Percentiles rank a stretch among this genome's conserved stretches.
Conservation (phyloP, 805 yeast genomes). For the Candida germanica region DNA sequence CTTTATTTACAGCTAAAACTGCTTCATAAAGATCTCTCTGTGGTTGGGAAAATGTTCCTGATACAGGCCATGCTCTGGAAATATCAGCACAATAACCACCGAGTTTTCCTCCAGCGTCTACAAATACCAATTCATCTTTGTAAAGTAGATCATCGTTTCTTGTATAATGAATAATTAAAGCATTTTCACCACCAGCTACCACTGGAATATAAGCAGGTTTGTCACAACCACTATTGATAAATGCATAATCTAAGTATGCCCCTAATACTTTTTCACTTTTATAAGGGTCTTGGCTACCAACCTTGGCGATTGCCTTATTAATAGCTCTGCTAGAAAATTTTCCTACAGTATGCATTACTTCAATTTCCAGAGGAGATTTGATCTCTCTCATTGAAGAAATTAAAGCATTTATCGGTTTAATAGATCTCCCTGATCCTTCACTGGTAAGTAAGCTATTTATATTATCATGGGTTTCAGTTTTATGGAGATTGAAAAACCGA, state of each 20-base stretch:
- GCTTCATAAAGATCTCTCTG: slow-evolving; percentile 88
- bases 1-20: slow-evolving; percentile 76
- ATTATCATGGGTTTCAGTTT: slow-evolving; percentile 5
- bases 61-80: slow-evolving; percentile 93
- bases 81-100: slow-evolving; percentile 97
- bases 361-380: slow-evolving; percentile 75
- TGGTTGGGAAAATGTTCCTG: slow-evolving; percentile 57
- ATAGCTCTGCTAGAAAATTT: slow-evolving; percentile 79
- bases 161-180: slow-evolving; percentile 90
- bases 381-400: slow-evolving; percentile 56
- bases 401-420: slow-evolving; percentile 42
- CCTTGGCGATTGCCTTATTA: slow-evolving; percentile 72
- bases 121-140: slow-evolving; percentile 78
- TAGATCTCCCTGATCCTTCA: slow-evolving; percentile 24
- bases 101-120: slow-evolving; percentile 90
- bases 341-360: slow-evolving; percentile 78
- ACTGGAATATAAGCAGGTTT: slow-evolving; percentile 91
- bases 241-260: slow-evolving; percentile 76
- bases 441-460: slow-evolving; percentile 9
- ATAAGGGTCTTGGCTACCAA: slow-evolving; percentile 44
- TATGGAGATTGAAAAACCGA: slow-evolving; percentile 5
- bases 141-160: slow-evolving; percentile 81
- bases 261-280: slow-evolving; percentile 74
- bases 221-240: slow-evolving; percentile 86
- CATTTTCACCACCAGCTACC: slow-evolving; percentile 90